phyloP scores from a whole-genome alignment of 169 alveolate species.

The Theileria annulata region DNA sequence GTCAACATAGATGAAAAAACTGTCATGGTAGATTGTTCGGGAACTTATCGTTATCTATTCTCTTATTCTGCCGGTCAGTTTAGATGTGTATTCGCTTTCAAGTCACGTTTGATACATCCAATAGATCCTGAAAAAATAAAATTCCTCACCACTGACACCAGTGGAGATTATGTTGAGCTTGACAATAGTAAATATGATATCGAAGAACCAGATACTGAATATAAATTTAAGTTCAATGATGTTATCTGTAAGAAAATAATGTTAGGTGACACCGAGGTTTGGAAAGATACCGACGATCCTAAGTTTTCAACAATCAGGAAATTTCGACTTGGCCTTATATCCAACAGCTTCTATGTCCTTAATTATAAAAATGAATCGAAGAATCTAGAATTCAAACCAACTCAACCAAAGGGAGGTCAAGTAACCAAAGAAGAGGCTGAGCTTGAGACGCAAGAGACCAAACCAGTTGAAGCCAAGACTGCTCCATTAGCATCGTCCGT shows the following conservation, averaged over 20 bases:
- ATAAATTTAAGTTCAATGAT: neutral
- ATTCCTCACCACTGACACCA: neutral
- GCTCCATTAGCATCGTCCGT: no score
- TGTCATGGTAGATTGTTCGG: neutral
- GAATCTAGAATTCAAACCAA: no score
- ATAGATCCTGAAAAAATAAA: neutral
- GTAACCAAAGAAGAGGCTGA: no score
- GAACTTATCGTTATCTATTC: neutral
- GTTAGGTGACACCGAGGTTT: neutral
- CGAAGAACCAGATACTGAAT: neutral
- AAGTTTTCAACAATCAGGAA: neutral
- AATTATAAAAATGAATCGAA: no score
- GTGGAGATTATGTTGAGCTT: neutral
- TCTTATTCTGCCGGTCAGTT: neutral
- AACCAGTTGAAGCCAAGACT: no score
- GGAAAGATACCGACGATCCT: neutral
- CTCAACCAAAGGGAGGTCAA: no score
- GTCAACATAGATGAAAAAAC: neutral
- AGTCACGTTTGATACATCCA: neutral
- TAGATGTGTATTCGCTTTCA: neutral
- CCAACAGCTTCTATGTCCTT: no score
- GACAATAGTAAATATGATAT: neutral
- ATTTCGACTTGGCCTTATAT: no score
- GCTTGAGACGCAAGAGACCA: neutral
- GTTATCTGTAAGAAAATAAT: neutral